Percentiles rank a stretch among this genome's conserved stretches.
These are phyloP conservation scores for Mollisiaceae sp. DNA, from an alignment of 2,329 filamentous ascomycete species.

Conservation along the genomic window DNA sequence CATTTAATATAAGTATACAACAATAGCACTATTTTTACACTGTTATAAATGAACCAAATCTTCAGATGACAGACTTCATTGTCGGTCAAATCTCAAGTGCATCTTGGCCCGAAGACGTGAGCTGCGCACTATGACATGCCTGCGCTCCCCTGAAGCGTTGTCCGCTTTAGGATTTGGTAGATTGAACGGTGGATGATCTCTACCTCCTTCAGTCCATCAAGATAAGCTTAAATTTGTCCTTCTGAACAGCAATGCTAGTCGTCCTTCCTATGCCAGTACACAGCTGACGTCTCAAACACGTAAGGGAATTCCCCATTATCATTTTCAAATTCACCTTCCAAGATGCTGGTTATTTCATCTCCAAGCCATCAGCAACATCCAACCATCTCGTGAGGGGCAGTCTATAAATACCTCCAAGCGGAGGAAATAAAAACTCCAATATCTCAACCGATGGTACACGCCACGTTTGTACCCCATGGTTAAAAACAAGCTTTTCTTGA, in stretches of 20 bases:
- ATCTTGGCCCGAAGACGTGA: slow-evolving; percentile 5
- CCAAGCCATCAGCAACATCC: background rate
- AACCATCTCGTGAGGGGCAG: slow-evolving; percentile 3
- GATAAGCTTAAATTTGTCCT: slow-evolving; percentile 24
- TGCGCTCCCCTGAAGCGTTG: background rate
- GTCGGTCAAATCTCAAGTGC: slow-evolving; percentile 21
- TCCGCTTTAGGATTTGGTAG: slow-evolving; percentile 17
- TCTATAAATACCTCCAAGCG: slow-evolving; percentile 17
- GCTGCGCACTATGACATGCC: slow-evolving; percentile 1
- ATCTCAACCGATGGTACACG: slow-evolving; percentile 16
- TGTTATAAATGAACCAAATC: slow-evolving; percentile 24
- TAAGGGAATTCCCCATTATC: too few species aligned
- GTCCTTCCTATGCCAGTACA: background rate
- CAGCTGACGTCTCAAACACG: background rate
- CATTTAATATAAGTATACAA: slow-evolving; percentile 25
- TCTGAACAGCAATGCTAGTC: background rate
- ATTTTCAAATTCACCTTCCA: background rate
- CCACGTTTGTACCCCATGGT: slow-evolving; percentile 23
- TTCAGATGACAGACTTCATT: slow-evolving; percentile 17
- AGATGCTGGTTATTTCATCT: background rate
- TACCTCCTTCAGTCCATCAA: slow-evolving; percentile 17
- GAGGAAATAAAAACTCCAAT: slow-evolving; percentile 5
- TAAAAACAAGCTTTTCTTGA: slow-evolving; percentile 24
- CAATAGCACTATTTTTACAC: slow-evolving; percentile 26
- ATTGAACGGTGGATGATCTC: slow-evolving; percentile 7